phyloP scores from a whole-genome alignment of 1,139 yeast species.

The Scheffersomyces parashehatae region DNA sequence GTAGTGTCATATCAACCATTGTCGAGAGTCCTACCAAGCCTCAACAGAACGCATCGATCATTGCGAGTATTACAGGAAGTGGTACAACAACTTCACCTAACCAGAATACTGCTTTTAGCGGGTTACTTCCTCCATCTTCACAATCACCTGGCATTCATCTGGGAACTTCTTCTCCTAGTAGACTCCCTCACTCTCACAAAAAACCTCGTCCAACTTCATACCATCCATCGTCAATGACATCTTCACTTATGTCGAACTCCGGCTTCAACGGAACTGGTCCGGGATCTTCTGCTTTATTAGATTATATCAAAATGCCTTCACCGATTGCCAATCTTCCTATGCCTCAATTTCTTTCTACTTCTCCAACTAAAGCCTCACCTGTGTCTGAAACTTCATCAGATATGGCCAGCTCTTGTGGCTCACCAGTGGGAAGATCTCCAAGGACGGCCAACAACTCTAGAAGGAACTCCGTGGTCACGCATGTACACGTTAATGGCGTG shows the following conservation, averaged over 20 bases:
- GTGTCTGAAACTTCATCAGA: slow-evolving; percentile 16
- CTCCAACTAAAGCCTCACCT: slow-evolving; percentile 35
- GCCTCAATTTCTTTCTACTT: slow-evolving; percentile 37
- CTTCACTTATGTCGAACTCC: slow-evolving; percentile 24
- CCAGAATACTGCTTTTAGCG: neutral
- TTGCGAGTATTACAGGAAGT: no score
- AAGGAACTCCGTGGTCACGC: slow-evolving; percentile 47
- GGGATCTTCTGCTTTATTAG: slow-evolving; percentile 26
- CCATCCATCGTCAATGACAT: slow-evolving; percentile 60
- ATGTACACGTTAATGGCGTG: slow-evolving; percentile 50
- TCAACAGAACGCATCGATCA: slow-evolving; percentile 5
- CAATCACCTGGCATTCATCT: slow-evolving; percentile 13
- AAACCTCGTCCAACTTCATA: slow-evolving; percentile 81
- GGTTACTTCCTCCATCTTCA: slow-evolving; percentile 5
- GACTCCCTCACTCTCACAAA: slow-evolving; percentile 46
- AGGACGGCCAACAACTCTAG: slow-evolving; percentile 21
- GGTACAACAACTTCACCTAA: slow-evolving; percentile 1
- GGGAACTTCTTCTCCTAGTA: slow-evolving; percentile 19
- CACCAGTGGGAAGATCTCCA: slow-evolving; percentile 10
- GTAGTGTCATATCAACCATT: slow-evolving; percentile 43
- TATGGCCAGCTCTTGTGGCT: slow-evolving; percentile 7
- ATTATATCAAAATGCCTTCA: slow-evolving; percentile 35
- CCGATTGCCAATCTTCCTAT: slow-evolving; percentile 28
- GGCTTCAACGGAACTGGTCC: slow-evolving; percentile 11
- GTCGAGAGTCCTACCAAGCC: slow-evolving; percentile 45